Base-by-base conservation (phyloP, 140 eudicot genomes). In the Oenanthe javanica region DNA sequence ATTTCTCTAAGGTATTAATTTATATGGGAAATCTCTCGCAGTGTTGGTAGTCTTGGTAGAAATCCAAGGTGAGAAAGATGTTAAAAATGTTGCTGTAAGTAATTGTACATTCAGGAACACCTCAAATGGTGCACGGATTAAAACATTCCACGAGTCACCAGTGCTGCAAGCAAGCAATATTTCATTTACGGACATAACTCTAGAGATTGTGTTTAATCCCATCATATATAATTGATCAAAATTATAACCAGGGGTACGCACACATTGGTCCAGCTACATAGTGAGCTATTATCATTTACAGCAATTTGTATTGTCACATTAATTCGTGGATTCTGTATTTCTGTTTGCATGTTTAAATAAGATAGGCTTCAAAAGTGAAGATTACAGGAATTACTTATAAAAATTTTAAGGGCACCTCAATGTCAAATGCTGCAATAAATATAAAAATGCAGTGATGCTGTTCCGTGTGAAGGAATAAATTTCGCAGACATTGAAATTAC, bases 1-100 rank as follows among this genome's bases (percentile, higher is more conserved):
- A 31, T 31, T 31, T 5, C 2, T 18, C 14, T 4, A 42, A 1
- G 71, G 21, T 42, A 13, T 14, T 51, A 14, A 13, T 51, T 51
- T 51, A 18, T 51, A 19, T 51, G 57, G 57, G 31, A 51, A 51
- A 51, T 51, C 19, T 13, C 0, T 0, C 43, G 77, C 77, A 72
- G 77, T 72, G 19, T 72, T 42, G 77, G 77, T 8, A 72, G 77
- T 72, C 77, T 72, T 72, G 77, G 77, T 1, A 43, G 77, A 23
- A 16, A 45, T 38, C 52, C 46, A 72, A 31, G 77, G 43, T 43
- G 77, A 72, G 54, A 72, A 72, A 46, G 77, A 72, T 43, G 77
- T 72, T 25, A 42, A 2, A 42, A 38, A 38, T 31, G 18, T 72
- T 72, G 13, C n/a, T 16, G 36, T 72, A 46, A 72, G 52, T 18